phyloP scores from a whole-genome alignment of 768 basidiomycete species.

The Suillus sp. region DNA sequence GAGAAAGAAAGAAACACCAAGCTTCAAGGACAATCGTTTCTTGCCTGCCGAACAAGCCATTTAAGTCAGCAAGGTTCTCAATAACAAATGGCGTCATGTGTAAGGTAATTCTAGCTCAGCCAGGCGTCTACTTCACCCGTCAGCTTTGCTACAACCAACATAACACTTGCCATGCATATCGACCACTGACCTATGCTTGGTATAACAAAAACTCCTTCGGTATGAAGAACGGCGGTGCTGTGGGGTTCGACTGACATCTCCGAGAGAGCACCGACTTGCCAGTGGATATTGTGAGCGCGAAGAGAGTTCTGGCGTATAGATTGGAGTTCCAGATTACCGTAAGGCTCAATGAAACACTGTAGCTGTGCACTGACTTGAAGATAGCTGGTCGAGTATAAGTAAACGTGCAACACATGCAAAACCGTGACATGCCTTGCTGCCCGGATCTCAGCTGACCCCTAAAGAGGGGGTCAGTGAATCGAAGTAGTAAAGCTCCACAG shows the following conservation, averaged over 20 bases:
- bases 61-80: slow-evolving; percentile 24
- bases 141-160: slow-evolving; percentile 32
- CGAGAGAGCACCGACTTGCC: not conserved
- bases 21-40: slow-evolving; percentile 35
- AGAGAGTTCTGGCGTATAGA: not conserved
- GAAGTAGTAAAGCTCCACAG: not conserved
- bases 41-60: slow-evolving; percentile 17
- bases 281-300: not conserved
- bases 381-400: not conserved
- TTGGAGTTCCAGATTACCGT: not conserved
- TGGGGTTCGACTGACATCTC: slow-evolving; percentile 5
- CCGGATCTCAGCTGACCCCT: not conserved
- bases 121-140: slow-evolving; percentile 5
- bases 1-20: slow-evolving; percentile 76
- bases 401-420: not conserved
- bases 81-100: slow-evolving; percentile 23
- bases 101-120: slow-evolving; percentile 13
- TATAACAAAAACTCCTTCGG: not conserved
- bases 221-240: not conserved
- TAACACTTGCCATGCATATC: slow-evolving; percentile 14
- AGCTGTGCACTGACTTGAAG: not conserved
- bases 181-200: slow-evolving; percentile 3
- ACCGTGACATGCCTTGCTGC: not conserved
- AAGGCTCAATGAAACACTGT: not conserved
- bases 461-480: slow-evolving; percentile 1